These are phyloP conservation scores for Amniculicola lignicola DNA, from an alignment of 495 filamentous ascomycete genomes.

Conservation along the genomic window DNA sequence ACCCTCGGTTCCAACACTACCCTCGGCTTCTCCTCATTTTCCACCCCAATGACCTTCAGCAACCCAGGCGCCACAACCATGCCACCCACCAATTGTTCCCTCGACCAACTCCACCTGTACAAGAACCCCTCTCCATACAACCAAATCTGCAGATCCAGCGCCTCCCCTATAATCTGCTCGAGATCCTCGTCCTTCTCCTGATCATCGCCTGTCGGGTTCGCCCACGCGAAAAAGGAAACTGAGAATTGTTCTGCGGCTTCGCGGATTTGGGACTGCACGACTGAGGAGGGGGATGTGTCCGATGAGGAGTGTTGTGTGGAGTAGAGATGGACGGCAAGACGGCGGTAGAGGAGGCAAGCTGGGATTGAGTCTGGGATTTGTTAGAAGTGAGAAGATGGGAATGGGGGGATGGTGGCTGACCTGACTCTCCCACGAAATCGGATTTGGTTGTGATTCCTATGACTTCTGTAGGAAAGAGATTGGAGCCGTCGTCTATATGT, in stretches of 20 bases:
- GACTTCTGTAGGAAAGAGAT: slow-evolving; percentile 19
- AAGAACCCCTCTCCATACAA: slow-evolving; percentile 13
- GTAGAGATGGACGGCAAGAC: slow-evolving; percentile 24
- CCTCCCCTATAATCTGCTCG: slow-evolving; percentile 14
- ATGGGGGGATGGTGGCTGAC: background rate
- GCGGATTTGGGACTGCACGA: slow-evolving; percentile 5
- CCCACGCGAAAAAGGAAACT: slow-evolving; percentile 29
- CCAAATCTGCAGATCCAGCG: slow-evolving; percentile 20
- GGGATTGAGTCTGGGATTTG: background rate
- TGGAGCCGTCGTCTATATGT: background rate
- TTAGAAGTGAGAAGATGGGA: background rate
- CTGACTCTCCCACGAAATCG: too few species aligned
- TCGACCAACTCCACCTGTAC: slow-evolving; percentile 14
- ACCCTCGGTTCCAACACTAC: slow-evolving; percentile 6
- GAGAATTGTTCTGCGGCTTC: slow-evolving; percentile 27
- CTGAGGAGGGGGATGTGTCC: background rate
- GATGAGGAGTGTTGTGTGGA: background rate
- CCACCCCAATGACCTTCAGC: background rate
- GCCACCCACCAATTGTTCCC: slow-evolving; percentile 9
- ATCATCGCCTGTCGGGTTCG: slow-evolving; percentile 13
- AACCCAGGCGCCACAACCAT: slow-evolving; percentile 16
- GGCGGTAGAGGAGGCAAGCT: slow-evolving; percentile 24
- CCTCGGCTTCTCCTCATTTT: background rate
- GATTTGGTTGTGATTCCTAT: slow-evolving; percentile 6
- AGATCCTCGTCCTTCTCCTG: slow-evolving; percentile 26